Base-by-base conservation (phyloP, 164 flowering plant species). In the Piper betle region DNA sequence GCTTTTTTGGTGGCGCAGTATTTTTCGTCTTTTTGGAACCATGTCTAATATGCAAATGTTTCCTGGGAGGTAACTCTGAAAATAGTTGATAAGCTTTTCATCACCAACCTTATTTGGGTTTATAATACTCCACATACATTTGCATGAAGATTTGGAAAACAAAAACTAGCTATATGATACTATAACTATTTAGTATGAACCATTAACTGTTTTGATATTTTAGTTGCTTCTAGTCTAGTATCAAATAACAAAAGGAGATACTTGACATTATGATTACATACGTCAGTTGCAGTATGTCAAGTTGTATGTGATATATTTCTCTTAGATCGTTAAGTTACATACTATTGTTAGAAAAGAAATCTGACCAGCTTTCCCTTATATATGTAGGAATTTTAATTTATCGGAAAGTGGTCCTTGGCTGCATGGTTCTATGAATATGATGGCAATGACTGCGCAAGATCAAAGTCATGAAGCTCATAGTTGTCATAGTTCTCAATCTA, bases 351-450 rank as follows among this genome's bases (percentile, higher is more conserved):
- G 50, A 46, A 46, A 46, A 9, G 1, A 15, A 46, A 46, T 2
- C 15, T 12, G 10, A 46, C 33, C 33, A 46, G 15, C 9, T 46
- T 46, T 46, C 3, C 50, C 40, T 58, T 39, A 39, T 58, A 25
- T 25, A 40, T 39, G 61, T 33, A 37, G 40, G 42, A 15, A 39
- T 58, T 58, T 17, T 17, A 13, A 58, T 58, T 40, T 39, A 12
- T 58, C 10, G 46, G 19, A 39, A 58, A 25, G 38, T 13, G 25
- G 60, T 17, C 38, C n/a, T 38, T 8, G 10, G 4, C 1, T 62
- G 17, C 52, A 40, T 54, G 59, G 59, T 60, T 48, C 37, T 41
- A 13, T 63, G 63, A 37, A 58, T 25, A 69, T 77, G 83, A 74
- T 59, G 52, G 64, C 37, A 19, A 59, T 13, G 46, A 11, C 50